These are phyloP conservation scores for Metarhizium album DNA, from an alignment of 2,329 filamentous ascomycete species.

Conservation along the genomic window DNA sequence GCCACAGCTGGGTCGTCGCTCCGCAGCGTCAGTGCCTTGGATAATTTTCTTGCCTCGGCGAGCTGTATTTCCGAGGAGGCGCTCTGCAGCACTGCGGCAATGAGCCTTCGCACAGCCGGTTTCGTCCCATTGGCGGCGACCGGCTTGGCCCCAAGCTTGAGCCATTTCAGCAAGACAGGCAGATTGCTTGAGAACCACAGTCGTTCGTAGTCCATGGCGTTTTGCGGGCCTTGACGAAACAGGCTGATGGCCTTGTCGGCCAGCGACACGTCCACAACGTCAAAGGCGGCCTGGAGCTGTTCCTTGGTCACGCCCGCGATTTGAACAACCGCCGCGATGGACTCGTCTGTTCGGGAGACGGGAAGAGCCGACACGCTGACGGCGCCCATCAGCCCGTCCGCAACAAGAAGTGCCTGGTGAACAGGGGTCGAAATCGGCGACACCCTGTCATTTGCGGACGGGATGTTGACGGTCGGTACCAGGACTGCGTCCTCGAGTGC, in stretches of 20 bases:
- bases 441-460: conserved; percentile 51
- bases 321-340: conserved; percentile 47
- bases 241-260: conserved; percentile 53
- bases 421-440: conserved; percentile 69
- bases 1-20: conserved; percentile 19
- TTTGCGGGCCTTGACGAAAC: conserved; percentile 58
- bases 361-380: conserved; percentile 38
- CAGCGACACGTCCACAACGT: conserved; percentile 51
- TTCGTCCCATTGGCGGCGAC: conserved; percentile 40
- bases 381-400: conserved; percentile 60
- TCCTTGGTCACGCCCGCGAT: conserved; percentile 33
- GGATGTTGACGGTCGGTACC: conserved; percentile 65
- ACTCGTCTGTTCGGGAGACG: conserved; percentile 25
- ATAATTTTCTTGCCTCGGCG: conserved; percentile 32
- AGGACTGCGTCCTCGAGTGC: conserved; percentile 55
- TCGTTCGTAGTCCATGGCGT: conserved; percentile 62
- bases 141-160: conserved; percentile 37
- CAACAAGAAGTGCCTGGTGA: conserved; percentile 68
- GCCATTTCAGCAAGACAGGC: conserved; percentile 54
- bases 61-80: conserved; percentile 38
- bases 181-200: conserved; percentile 66
- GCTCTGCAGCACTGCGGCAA: conserved; percentile 54
- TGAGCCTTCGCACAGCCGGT: conserved; percentile 52
- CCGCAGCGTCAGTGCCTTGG: conserved; percentile 19
- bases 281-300: conserved; percentile 31